phyloP scores from a whole-genome alignment of 176 grass and related monocot species.

The Carex littledalei region DNA sequence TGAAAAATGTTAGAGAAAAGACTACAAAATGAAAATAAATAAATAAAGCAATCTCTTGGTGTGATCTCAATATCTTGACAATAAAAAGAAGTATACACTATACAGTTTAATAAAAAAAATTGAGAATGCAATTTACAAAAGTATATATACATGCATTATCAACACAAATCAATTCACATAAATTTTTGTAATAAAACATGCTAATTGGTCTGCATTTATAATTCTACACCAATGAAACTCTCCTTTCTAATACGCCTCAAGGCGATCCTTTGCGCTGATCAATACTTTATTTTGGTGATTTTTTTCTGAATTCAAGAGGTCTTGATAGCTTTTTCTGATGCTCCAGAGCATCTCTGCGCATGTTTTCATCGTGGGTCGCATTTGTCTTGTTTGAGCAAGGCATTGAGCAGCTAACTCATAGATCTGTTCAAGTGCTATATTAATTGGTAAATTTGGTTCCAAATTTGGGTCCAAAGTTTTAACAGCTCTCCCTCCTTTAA shows the following conservation, averaged over 20 bases:
- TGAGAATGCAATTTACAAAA: neutral
- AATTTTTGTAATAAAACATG: neutral
- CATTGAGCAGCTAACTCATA: constrained; percentile 28
- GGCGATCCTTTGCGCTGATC: neutral
- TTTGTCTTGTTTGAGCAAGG: constrained; percentile 12
- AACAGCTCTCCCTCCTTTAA: constrained; percentile 15
- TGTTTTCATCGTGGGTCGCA: constrained; percentile 23
- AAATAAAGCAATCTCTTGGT: neutral
- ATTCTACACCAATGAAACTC: neutral
- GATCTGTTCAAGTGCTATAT: constrained; percentile 27
- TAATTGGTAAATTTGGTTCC: constrained; percentile 3
- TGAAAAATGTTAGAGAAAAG: neutral
- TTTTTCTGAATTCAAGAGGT: constrained; percentile 4
- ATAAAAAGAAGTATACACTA: neutral
- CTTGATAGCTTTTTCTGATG: constrained; percentile 21
- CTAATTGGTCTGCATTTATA: neutral
- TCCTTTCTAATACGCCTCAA: neutral
- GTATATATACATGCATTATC: neutral
- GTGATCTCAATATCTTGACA: neutral
- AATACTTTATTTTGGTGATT: neutral
- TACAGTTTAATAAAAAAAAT: neutral
- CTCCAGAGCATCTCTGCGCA: constrained; percentile 32
- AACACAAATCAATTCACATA: neutral
- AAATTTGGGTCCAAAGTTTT: constrained; percentile 36
- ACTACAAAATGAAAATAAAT: neutral